Evolutionary conservation across 345 rosid species (phyloP).

Genomic region (Raphanus raphanistrum): DNA sequence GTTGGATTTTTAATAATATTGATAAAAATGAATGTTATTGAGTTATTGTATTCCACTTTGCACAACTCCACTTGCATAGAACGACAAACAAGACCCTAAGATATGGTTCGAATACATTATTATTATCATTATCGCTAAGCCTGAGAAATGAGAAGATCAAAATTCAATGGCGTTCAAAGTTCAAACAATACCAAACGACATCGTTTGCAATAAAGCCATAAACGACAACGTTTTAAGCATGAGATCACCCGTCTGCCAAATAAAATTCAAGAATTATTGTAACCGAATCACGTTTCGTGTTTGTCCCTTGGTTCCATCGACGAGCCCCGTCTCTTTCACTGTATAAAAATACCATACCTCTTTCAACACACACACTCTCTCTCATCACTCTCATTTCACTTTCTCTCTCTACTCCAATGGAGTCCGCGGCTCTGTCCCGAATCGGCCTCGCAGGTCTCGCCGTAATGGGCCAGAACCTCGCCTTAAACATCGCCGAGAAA

Average conservation of each 20-base stretch:
- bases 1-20: neutral
- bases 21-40: neutral
- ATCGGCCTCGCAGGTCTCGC: slow-evolving; percentile 96
- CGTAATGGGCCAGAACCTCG: slow-evolving; percentile 97
- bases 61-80: neutral
- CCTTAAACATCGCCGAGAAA: slow-evolving; percentile 88
- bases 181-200: neutral
- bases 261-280: neutral
- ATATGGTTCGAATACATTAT: neutral
- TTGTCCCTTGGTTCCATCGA: slow-evolving; percentile 64
- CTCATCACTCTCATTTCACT: slow-evolving; percentile 6
- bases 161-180: neutral
- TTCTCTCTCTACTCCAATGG: slow-evolving; percentile 44
- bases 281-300: neutral
- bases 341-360: slow-evolving; percentile 15
- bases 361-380: neutral
- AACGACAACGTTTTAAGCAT: neutral
- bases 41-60: neutral
- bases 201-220: neutral
- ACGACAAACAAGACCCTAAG: neutral
- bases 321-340: slow-evolving; percentile 62
- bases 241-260: slow-evolving; percentile 42
- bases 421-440: slow-evolving; percentile 65
- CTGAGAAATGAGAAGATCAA: neutral
- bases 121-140: neutral